phyloP scores from a whole-genome alignment of 164 flowering plant species.

The Stephania japonica region DNA sequence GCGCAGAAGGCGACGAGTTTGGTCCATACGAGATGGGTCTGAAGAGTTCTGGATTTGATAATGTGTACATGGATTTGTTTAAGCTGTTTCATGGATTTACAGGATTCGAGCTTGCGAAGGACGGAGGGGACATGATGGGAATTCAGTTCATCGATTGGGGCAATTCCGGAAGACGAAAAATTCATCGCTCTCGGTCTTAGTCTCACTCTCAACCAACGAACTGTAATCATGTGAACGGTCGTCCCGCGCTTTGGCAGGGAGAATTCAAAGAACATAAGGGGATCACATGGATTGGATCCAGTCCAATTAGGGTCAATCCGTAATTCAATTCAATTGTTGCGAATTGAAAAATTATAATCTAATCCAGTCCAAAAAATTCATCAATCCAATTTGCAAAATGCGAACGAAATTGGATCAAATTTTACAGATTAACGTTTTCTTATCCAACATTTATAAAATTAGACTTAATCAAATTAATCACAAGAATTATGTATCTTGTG shows the following conservation, averaged over 20 bases:
- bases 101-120: slow-evolving; percentile 10
- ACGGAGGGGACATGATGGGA: slow-evolving; percentile 12
- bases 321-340: too few species aligned
- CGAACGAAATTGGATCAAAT: too few species aligned
- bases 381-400: too few species aligned
- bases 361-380: too few species aligned
- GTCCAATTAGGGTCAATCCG: too few species aligned
- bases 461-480: too few species aligned
- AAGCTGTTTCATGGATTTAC: slow-evolving; percentile 14
- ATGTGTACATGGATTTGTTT: slow-evolving; percentile 10
- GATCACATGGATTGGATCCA: too few species aligned
- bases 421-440: too few species aligned
- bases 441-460: too few species aligned
- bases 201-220: not conserved
- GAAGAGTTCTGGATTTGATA: slow-evolving; percentile 8
- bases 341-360: too few species aligned
- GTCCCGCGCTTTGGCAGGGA: not conserved
- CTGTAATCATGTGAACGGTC: not conserved
- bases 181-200: not conserved
- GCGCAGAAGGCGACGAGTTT: slow-evolving; percentile 13
- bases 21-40: slow-evolving; percentile 9
- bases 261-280: not conserved
- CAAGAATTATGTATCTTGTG: too few species aligned
- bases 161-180: slow-evolving; percentile 4
- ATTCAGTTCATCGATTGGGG: not conserved